Conservation (phyloP, 345 rosid species). For the Orychophragmus violaceus region DNA sequence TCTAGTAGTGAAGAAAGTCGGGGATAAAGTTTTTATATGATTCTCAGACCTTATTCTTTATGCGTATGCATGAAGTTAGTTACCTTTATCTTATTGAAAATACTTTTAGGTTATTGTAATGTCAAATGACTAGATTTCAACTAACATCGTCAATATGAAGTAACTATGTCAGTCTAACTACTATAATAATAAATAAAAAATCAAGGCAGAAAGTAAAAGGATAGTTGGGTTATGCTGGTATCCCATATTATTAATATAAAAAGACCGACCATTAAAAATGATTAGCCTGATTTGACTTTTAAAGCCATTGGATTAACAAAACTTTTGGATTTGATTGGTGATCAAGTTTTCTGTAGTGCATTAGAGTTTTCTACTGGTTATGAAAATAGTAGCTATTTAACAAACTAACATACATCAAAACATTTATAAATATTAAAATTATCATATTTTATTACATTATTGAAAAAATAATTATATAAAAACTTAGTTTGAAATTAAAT, state of each 20-base stretch:
- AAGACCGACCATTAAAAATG: slow-evolving; percentile 7
- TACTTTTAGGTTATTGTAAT: not conserved
- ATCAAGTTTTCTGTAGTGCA: not conserved
- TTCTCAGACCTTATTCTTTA: slow-evolving; percentile 9
- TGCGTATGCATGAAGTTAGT: slow-evolving; percentile 19
- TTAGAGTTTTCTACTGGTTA: not conserved
- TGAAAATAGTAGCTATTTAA: not conserved
- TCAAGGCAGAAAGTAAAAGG: slow-evolving; percentile 10
- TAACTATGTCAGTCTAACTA: slow-evolving; percentile 22
- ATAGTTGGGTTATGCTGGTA: slow-evolving; percentile 3
- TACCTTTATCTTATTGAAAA: not conserved
- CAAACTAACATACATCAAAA: not conserved
- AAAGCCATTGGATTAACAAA: not conserved
- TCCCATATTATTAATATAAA: not conserved
- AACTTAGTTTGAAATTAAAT: no score
- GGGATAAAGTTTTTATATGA: not conserved
- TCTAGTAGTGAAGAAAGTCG: not conserved
- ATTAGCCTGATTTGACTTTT: slow-evolving; percentile 14
- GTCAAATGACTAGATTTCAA: slow-evolving; percentile 30
- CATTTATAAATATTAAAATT: no score
- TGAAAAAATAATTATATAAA: no score
- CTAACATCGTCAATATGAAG: slow-evolving; percentile 8
- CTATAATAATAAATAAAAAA: no score
- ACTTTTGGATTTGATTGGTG: not conserved
- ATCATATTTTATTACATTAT: no score